Base-by-base conservation (phyloP, 768 basidiomycete genomes). In the Suillus discolor region DNA sequence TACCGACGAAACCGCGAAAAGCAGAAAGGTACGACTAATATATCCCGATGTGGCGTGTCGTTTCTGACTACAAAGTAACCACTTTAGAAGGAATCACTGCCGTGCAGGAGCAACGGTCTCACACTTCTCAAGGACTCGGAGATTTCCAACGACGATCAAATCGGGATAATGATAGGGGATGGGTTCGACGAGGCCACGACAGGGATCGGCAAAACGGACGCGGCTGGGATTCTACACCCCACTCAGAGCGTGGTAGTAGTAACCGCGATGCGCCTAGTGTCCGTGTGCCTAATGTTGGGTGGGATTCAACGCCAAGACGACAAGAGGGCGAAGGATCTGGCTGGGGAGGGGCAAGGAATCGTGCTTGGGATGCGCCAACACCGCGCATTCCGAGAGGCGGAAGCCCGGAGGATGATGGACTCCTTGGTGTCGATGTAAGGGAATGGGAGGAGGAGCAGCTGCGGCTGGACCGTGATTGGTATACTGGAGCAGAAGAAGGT, bases 401-500 rank as follows among this genome's bases (percentile, higher is more conserved):
- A 0, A 92, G 90, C 68, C 88, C 89, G 7, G 91, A 92, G 55
- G 89, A 89, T 39, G 89, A 86, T 61, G 85, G 79, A 31, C 84
- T 85, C 16, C 77, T 87, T 23, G 87, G 85, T 9, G 76, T 96
- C 36, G 92, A 96, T 73, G 83, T 85, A 53, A 83, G 92, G 60
- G 97, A 97, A 72, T 99, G 97, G 97, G 97, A 98, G 76, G 97
- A 98, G 71, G 97, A 99, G 75, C 95, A 97, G 75, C 84, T 95
- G 15, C 84, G 85, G 66, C 74, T 98, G 72, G 97, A 99, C 77
- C 83, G 97, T 34, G 96, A 98, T 72, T 99, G 97, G 97, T 99
- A 99, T 74, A 90, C 88, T 62, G 90, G 92, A 54, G 93, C 92
- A 28, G 97, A 96, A 72, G 95, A 95, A 66, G 93, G 91, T 25